Conservation (phyloP, 805 yeast species). For the Saccharomyces jurei region DNA sequence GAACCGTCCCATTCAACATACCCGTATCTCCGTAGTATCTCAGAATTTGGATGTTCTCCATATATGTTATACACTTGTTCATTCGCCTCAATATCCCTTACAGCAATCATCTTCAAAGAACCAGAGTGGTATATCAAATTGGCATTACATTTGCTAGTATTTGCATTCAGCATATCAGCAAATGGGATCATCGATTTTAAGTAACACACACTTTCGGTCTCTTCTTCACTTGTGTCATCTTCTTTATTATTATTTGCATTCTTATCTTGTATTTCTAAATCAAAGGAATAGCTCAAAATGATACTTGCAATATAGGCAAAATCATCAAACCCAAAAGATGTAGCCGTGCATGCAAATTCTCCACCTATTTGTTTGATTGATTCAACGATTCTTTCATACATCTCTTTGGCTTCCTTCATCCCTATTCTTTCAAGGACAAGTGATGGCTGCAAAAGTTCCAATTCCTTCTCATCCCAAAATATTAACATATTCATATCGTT, state of each 20-base stretch:
- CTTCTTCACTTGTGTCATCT: conserved; percentile 34
- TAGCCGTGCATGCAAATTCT: conserved; percentile 9
- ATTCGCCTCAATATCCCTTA: conserved; percentile 48
- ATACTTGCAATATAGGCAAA: conserved; percentile 70
- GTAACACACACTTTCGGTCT: conserved; percentile 30
- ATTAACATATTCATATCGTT: conserved; percentile 54
- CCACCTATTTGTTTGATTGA: conserved; percentile 26
- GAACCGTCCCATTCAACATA: conserved; percentile 74
- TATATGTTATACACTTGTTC: conserved; percentile 83
- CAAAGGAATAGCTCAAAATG: conserved; percentile 87
- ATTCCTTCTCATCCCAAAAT: conserved; percentile 68
- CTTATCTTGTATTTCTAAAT: conserved; percentile 44
- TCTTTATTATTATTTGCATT: conserved; percentile 30
- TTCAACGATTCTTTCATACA: conserved; percentile 38
- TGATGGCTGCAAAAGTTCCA: conserved; percentile 56
- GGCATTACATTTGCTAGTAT: conserved; percentile 71
- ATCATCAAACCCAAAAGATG: conserved; percentile 41
- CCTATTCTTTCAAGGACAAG: conserved; percentile 66
- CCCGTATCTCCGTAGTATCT: conserved; percentile 82
- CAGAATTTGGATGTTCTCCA: conserved; percentile 88
- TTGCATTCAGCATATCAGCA: conserved; percentile 87
- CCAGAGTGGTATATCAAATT: conserved; percentile 45
- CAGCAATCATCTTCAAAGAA: conserved; percentile 62
- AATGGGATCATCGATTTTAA: conserved; percentile 85
- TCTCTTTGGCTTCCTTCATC: conserved; percentile 50